Evolutionary conservation across 1,284 basidiomycete species (phyloP), one percentile per base, ranked within the genome.

Genomic region (Fomitiporia mediterranea): DNA sequence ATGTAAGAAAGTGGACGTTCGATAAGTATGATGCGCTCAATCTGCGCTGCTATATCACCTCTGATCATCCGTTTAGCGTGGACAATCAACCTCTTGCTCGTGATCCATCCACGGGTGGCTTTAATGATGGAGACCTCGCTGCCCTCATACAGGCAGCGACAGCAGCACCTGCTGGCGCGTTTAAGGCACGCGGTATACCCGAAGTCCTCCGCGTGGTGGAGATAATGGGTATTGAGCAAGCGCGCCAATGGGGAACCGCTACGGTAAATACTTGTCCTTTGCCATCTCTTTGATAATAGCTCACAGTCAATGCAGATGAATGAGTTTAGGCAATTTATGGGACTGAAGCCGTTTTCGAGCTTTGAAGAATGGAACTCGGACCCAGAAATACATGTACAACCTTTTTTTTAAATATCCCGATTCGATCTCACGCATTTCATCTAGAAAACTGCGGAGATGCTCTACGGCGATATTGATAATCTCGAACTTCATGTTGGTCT

Each of bases 281-380:
- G 43, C 21, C 17, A 17, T 44, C 58, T 19, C 32, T 52, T 35
- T 23, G 21, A 27, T 38, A 62, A 9, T 63, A 74, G 67, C 62
- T 83, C 62, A 82, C 81, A 61, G 76, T 80, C 64, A 81, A 76
- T 59, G 69, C 79, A 73, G 72, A 66, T 84, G 67, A 87, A 88
- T 69, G 86, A 88, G 67, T 85, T 86, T 67, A 72, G 84, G 39
- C 67, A 70, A 50, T 83, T 80, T 66, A 70, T 83, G 49, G 76
- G 78, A 15, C 65, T 83, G 53, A 77, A 75, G 64, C 72, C 80
- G 4, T 88, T 86, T 63, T 65, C 64, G 21, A 74, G 62, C 34
- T 91, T 93, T 70, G 66, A 77, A 64, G 87, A 93, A 60, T 94
- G 91, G 91, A 94, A 92, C 66, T 72, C 79, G 0, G 77, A 90